Evolutionary conservation across 2,329 filamentous ascomycete genomes (phyloP).

Genomic region (Gaeumannomyces tritici): DNA sequence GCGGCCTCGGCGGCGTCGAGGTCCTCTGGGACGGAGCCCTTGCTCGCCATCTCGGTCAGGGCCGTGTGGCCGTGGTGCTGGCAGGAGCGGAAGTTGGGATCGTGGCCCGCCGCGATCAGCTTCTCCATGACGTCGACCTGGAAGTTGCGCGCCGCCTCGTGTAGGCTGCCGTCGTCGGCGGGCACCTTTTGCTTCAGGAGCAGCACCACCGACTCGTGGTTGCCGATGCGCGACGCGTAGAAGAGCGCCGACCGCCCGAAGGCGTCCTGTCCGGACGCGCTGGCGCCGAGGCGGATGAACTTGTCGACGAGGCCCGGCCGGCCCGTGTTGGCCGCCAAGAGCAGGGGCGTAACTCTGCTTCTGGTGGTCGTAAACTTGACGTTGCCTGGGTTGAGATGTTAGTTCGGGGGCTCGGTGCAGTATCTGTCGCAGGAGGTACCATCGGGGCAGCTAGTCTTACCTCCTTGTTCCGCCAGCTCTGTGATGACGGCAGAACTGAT

Average conservation of each 20-base stretch:
- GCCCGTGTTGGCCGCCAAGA: conserved; percentile 13
- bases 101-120: conserved; percentile 17
- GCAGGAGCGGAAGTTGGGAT: conserved; percentile 16
- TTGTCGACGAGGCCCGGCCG: conserved; percentile 11
- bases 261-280: conserved; percentile 12
- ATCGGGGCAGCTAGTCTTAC: conserved; percentile 28
- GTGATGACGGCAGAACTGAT: conserved; percentile 49
- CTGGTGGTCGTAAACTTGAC: conserved; percentile 13
- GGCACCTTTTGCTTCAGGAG: conserved; percentile 15
- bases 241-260: conserved; percentile 16
- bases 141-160: conserved; percentile 19
- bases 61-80: conserved; percentile 18
- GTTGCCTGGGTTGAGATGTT: conserved; percentile 7
- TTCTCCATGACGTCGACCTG: conserved; percentile 14
- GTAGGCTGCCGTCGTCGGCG: conserved; percentile 21
- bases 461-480: conserved; percentile 41
- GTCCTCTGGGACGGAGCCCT: conserved; percentile 10
- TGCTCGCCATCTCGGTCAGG: conserved; percentile 17
- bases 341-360: conserved; percentile 13
- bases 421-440: too few species aligned
- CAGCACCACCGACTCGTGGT: conserved; percentile 13
- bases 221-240: conserved; percentile 17
- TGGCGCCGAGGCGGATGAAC: conserved; percentile 14
- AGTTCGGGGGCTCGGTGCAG: not conserved
- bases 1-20: conserved; percentile 14